Conservation (phyloP, 495 filamentous ascomycete species). For the Talaromyces stipitatus region DNA sequence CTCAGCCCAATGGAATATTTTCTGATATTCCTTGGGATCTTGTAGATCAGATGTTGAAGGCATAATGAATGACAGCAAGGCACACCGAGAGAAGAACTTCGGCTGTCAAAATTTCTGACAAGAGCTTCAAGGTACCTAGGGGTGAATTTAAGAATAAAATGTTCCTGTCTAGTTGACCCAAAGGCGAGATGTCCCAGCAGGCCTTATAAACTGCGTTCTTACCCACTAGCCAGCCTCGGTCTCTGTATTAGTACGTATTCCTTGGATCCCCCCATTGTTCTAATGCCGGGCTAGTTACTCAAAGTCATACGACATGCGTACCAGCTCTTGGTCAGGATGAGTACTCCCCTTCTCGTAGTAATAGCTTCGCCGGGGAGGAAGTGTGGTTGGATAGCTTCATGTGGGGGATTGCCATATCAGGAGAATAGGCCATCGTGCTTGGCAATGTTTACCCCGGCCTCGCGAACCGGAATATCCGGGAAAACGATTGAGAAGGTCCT, state of each 20-base stretch:
- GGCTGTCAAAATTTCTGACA: too few species aligned
- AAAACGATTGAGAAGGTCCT: not conserved
- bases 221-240: not conserved
- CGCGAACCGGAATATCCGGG: not conserved
- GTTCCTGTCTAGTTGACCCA: not conserved
- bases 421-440: not conserved
- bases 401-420: not conserved
- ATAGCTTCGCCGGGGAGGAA: not conserved
- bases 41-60: constrained; percentile 18
- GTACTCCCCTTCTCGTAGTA: not conserved
- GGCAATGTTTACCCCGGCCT: not conserved
- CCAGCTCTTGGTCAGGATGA: not conserved
- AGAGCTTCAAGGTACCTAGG: too few species aligned
- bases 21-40: constrained; percentile 41
- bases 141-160: too few species aligned
- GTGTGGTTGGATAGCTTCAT: not conserved
- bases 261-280: not conserved
- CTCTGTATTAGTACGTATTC: not conserved
- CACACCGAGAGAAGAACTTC: too few species aligned
- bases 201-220: not conserved
- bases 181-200: not conserved
- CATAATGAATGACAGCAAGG: constrained; percentile 20
- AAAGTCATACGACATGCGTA: not conserved
- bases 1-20: constrained; percentile 52
- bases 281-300: not conserved